These are phyloP conservation scores for Jackrogersella multiformis DNA, from an alignment of 495 filamentous ascomycete species.

Conservation along the genomic window DNA sequence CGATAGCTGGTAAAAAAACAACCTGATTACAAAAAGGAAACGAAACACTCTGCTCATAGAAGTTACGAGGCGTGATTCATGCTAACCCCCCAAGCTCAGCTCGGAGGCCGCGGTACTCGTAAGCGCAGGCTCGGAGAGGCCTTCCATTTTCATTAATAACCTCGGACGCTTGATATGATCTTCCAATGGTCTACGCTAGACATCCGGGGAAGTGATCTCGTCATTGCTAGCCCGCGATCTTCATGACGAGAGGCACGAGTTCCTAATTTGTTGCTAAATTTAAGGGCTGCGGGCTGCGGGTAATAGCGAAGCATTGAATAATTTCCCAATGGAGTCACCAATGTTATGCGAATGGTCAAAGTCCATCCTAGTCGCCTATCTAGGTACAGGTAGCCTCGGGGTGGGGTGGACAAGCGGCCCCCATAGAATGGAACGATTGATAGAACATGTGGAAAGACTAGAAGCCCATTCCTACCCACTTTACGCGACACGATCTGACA, in stretches of 20 bases:
- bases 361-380: slow-evolving; percentile 31
- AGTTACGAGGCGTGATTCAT: slow-evolving; percentile 22
- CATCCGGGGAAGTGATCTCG: slow-evolving; percentile 47
- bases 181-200: slow-evolving; percentile 34
- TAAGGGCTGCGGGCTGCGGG: slow-evolving; percentile 46
- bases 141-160: slow-evolving; percentile 21
- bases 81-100: not conserved
- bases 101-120: slow-evolving; percentile 1
- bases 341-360: slow-evolving; percentile 52
- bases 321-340: slow-evolving; percentile 56
- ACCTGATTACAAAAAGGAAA: slow-evolving; percentile 1
- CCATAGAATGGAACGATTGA: slow-evolving; percentile 50
- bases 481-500: slow-evolving; percentile 38
- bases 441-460: slow-evolving; percentile 53
- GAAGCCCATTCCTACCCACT: slow-evolving; percentile 24
- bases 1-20: slow-evolving; percentile 12
- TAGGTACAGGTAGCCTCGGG: slow-evolving; percentile 18
- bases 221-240: slow-evolving; percentile 55
- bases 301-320: slow-evolving; percentile 52
- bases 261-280: slow-evolving; percentile 51
- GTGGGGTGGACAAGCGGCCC: slow-evolving; percentile 30
- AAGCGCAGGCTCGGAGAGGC: slow-evolving; percentile 3
- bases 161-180: slow-evolving; percentile 35
- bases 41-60: slow-evolving; percentile 4
- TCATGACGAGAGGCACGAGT: slow-evolving; percentile 53